These are phyloP conservation scores for Phytophthora nicotianae DNA, from an alignment of 352 stramenopile species.

Conservation along the genomic window DNA sequence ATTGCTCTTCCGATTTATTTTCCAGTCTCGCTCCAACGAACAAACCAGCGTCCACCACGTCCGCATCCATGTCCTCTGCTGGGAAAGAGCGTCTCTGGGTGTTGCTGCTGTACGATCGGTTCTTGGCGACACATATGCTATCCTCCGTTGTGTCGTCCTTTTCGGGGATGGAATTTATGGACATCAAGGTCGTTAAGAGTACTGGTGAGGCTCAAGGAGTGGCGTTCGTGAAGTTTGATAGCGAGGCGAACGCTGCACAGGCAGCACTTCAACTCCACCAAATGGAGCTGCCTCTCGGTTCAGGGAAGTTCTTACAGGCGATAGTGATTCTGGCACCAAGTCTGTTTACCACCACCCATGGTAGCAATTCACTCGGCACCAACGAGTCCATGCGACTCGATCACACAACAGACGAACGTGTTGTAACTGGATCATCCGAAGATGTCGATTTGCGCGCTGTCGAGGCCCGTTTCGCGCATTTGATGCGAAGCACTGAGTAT, in stretches of 20 bases:
- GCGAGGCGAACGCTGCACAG: conserved; percentile 44
- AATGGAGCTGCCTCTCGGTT: conserved; percentile 54
- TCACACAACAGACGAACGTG: conserved; percentile 19
- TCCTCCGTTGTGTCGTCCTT: conserved; percentile 64
- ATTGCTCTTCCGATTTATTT: conserved; percentile 3
- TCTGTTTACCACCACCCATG: conserved; percentile 67
- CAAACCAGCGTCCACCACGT: conserved; percentile 10
- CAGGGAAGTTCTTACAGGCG: conserved; percentile 62
- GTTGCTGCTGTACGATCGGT: conserved; percentile 70
- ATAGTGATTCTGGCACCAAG: conserved; percentile 74
- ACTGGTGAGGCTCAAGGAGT: conserved; percentile 70
- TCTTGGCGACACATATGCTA: conserved; percentile 63
- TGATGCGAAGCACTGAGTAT: conserved; percentile 74
- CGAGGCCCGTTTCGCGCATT: conserved; percentile 78
- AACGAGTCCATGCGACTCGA: conserved; percentile 35
- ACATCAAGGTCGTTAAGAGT: conserved; percentile 78
- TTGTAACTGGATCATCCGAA: conserved; percentile 39
- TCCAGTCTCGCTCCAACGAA: background rate
- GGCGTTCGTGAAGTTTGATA: conserved; percentile 79
- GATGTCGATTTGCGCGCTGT: conserved; percentile 77
- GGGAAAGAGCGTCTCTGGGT: conserved; percentile 61
- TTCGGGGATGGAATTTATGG: conserved; percentile 79
- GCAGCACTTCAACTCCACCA: conserved; percentile 66
- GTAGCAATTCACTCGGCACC: conserved; percentile 23
- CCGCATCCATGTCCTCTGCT: conserved; percentile 6